Evolutionary conservation across 768 basidiomycete species (phyloP), one percentile per base, ranked within the genome.

Genomic region (Jaapia argillacea): DNA sequence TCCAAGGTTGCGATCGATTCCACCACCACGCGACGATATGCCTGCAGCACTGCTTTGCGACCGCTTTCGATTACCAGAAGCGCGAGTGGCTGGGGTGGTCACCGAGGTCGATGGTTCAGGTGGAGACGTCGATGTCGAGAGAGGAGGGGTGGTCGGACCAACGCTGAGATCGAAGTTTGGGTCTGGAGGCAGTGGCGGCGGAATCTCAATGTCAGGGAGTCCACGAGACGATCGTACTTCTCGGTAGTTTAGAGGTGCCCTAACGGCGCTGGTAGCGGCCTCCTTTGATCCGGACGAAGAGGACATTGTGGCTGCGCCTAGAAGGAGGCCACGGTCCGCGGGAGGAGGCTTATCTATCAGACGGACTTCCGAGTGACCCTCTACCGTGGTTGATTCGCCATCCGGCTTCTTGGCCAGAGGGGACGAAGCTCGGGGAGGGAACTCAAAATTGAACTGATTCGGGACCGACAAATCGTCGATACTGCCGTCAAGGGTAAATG

Each of bases 361-460:
- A n/a, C n/a, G n/a, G n/a, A n/a, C n/a, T n/a, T n/a, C n/a, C n/a
- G n/a, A n/a, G n/a, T n/a, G n/a, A n/a, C n/a, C n/a, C n/a, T n/a
- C n/a, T n/a, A n/a, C n/a, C 48, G 46, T 20, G 57, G 54, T 39
- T 52, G 21, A 62, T 48, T 26, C 66, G 64, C 4, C 55, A 60
- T 45, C n/a, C n/a, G n/a, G n/a, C n/a, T n/a, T n/a, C n/a, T n/a
- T 61, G 62, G 1, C 58, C 13, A 63, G 61, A 20, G 58, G 54
- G 21, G 62, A 55, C 5, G 50, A 43, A 14, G 56, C 48, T 25
- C 66, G 60, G 1, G 67, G 61, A 24, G 78, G 77, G 44, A 80
- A 78, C 1, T 69, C 71, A 41, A 80, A 79, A 35, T 67, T 64
- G 16, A 66, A 62, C 39, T 70, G 72, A 49, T 67, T 73, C 4